Evolutionary conservation across 345 rosid genomes (phyloP).

Genomic region (rapeseed (Brassica napus)): DNA sequence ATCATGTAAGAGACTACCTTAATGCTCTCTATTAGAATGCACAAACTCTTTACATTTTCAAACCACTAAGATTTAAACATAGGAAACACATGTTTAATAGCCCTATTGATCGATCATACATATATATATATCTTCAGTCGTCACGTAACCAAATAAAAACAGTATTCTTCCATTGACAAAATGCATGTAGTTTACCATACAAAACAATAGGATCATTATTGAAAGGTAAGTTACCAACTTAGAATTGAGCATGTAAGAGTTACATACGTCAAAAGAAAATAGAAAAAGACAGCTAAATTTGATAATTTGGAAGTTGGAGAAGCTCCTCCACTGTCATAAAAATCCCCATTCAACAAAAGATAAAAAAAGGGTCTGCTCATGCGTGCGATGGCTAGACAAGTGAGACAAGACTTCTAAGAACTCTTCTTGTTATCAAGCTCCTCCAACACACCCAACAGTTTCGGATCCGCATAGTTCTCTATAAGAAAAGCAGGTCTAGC

Average conservation of each 20-base stretch:
- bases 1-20: not conserved
- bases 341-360: not conserved
- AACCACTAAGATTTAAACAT: not conserved
- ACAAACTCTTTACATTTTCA: not conserved
- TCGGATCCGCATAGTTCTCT: slow-evolving; percentile 76
- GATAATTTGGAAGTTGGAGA: not conserved
- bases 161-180: not conserved
- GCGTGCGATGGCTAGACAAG: not conserved
- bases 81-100: not conserved
- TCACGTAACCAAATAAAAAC: not conserved
- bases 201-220: not conserved
- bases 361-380: slow-evolving; percentile 19
- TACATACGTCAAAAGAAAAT: not conserved
- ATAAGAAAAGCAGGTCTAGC: slow-evolving; percentile 80
- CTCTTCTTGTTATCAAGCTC: slow-evolving; percentile 57
- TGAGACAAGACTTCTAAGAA: slow-evolving; percentile 25
- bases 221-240: not conserved
- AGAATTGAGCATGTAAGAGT: not conserved
- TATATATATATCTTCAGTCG: not conserved
- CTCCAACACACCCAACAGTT: slow-evolving; percentile 75
- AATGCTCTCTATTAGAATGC: not conserved
- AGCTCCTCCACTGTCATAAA: not conserved
- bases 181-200: not conserved
- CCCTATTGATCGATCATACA: not conserved
- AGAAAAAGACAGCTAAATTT: slow-evolving; percentile 5